These are phyloP conservation scores for Coemansia sp. DNA, from an alignment of 192 early-diverging fungal species.

Conservation along the genomic window DNA sequence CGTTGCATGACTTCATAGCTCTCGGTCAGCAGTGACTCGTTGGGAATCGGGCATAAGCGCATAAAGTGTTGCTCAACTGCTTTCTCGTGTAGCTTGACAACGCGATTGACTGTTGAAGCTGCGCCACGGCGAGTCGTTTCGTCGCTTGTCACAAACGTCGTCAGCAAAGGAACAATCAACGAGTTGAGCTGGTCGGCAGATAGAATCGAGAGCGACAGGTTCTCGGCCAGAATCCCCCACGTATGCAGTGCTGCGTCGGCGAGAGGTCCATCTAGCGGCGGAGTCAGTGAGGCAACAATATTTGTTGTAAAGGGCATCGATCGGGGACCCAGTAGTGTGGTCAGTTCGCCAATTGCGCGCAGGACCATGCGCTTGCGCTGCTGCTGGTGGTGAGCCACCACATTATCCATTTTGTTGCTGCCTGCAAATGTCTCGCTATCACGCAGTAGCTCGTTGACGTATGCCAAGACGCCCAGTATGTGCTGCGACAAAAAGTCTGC, in stretches of 20 bases:
- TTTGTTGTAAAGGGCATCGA: conserved; percentile 28
- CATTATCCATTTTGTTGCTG: not conserved
- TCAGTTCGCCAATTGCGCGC: conserved; percentile 36
- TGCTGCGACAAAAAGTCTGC: conserved; percentile 40
- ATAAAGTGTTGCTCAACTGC: conserved; percentile 10
- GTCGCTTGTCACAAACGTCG: conserved; percentile 13
- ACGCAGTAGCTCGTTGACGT: conserved; percentile 47
- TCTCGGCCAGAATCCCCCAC: conserved; percentile 37
- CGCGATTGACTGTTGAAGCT: conserved; percentile 18
- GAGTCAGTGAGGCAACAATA: conserved; percentile 39
- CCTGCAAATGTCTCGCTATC: conserved; percentile 6
- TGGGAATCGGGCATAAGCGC: conserved; percentile 38
- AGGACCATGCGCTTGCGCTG: conserved; percentile 18
- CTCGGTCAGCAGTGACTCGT: conserved; percentile 32
- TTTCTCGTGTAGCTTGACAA: conserved; percentile 14
- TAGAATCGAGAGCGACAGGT: conserved; percentile 7
- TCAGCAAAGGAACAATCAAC: conserved; percentile 39
- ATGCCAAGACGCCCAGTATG: conserved; percentile 44
- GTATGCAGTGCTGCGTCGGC: conserved; percentile 15
- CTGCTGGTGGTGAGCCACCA: not conserved
- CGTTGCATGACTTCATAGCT: conserved; percentile 16
- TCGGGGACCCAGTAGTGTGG: conserved; percentile 20
- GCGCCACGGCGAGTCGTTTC: not conserved
- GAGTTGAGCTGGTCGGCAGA: conserved; percentile 41
- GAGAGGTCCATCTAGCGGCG: conserved; percentile 22